Conservation (phyloP, 768 basidiomycete genomes). For the Suillus subaureus region DNA sequence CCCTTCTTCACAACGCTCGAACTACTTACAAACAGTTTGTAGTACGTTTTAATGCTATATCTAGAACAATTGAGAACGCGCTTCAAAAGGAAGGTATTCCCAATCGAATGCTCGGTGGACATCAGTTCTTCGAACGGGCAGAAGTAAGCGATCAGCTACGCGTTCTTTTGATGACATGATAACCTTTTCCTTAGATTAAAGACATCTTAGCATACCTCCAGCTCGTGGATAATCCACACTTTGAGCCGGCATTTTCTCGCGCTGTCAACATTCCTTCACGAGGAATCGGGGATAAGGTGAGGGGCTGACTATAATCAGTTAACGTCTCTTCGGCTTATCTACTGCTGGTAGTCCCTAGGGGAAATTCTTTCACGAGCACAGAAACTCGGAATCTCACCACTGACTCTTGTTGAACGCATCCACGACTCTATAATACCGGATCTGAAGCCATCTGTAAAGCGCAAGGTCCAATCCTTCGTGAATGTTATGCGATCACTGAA, state of each 20-base stretch:
- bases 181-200: slow-evolving; percentile 55
- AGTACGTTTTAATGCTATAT: slow-evolving; percentile 85
- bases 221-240: slow-evolving; percentile 72
- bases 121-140: slow-evolving; percentile 84
- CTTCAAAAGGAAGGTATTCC: slow-evolving; percentile 83
- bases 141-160: slow-evolving; percentile 50
- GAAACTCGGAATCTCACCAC: slow-evolving; percentile 50
- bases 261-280: slow-evolving; percentile 73
- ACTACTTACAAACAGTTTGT: slow-evolving; percentile 6
- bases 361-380: slow-evolving; percentile 60
- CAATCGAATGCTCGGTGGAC: slow-evolving; percentile 72
- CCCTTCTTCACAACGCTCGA: neutral
- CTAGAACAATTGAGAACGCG: slow-evolving; percentile 71
- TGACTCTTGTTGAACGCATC: slow-evolving; percentile 66
- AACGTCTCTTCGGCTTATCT: neutral
- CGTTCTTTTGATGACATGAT: neutral
- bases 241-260: slow-evolving; percentile 68
- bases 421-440: slow-evolving; percentile 61
- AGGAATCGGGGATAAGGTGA: slow-evolving; percentile 78
- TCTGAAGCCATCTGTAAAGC: slow-evolving; percentile 65
- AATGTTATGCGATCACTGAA: slow-evolving; percentile 54
- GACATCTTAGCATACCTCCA: slow-evolving; percentile 83
- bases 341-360: slow-evolving; percentile 50
- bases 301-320: slow-evolving; percentile 5
- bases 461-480: slow-evolving; percentile 65